These are phyloP conservation scores for Chloranthus sessilifolius DNA, from an alignment of 164 flowering plant genomes.

Conservation along the genomic window DNA sequence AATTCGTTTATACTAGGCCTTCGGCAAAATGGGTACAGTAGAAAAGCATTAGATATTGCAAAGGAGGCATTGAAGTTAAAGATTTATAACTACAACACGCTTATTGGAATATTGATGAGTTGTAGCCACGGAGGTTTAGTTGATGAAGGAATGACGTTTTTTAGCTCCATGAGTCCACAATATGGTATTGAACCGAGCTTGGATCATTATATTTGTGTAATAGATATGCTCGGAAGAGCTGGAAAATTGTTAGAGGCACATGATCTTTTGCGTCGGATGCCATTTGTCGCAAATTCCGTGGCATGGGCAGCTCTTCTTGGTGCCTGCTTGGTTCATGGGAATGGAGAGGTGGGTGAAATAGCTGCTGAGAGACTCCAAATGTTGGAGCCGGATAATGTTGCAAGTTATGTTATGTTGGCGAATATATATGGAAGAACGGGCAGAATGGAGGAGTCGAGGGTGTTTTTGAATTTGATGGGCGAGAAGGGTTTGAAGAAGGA, in stretches of 20 bases:
- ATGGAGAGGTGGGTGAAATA: conserved; percentile 21
- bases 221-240: conserved; percentile 34
- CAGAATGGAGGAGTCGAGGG: conserved; percentile 11
- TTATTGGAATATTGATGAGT: conserved; percentile 19
- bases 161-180: conserved; percentile 16
- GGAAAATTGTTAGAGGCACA: conserved; percentile 24
- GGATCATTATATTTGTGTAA: conserved; percentile 31
- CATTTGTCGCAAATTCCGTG: conserved; percentile 21
- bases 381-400: conserved; percentile 21
- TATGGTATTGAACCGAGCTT: conserved; percentile 19
- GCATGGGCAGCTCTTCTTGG: conserved; percentile 28
- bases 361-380: conserved; percentile 20
- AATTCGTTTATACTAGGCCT: conserved; percentile 25
- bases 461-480: conserved; percentile 16
- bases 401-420: conserved; percentile 26
- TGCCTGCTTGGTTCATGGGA: conserved; percentile 17
- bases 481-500: conserved; percentile 22
- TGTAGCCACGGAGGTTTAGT: conserved; percentile 29
- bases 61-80: conserved; percentile 19
- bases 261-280: conserved; percentile 18
- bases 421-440: conserved; percentile 21
- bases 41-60: conserved; percentile 22
- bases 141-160: conserved; percentile 28
- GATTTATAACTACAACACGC: conserved; percentile 20
- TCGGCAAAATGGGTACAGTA: conserved; percentile 27